A percentile compares a stretch with the other conserved stretches of the same genome.
phyloP scores from a whole-genome alignment of 106 monocot species.

The Chionographis japonica region DNA sequence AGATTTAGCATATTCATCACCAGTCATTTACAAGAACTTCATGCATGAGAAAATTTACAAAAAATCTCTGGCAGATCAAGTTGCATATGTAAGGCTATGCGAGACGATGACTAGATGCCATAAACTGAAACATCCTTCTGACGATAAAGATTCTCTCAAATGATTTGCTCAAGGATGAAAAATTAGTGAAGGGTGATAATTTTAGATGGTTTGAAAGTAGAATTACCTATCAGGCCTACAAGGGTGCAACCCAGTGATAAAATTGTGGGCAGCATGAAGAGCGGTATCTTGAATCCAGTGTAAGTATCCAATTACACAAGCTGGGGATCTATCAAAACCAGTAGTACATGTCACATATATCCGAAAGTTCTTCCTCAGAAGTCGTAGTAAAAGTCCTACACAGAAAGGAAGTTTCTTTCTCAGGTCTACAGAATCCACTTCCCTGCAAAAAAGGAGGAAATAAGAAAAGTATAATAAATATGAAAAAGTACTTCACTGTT shows the following conservation, averaged over 20 bases:
- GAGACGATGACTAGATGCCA: no score
- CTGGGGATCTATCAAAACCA: conserved; percentile 86
- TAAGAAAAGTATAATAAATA: background rate
- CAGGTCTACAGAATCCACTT: conserved; percentile 77
- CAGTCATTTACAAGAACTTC: no score
- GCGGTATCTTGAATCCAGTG: conserved; percentile 96
- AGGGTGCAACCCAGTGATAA: conserved; percentile 75
- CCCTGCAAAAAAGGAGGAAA: conserved; percentile 39
- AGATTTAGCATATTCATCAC: no score
- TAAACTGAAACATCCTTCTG: no score
- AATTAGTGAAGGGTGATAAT: no score
- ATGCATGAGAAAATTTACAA: no score
- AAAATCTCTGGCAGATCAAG: no score
- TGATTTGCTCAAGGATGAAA: no score
- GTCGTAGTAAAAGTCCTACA: conserved; percentile 77
- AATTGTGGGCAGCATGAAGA: conserved; percentile 70
- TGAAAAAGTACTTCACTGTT: background rate
- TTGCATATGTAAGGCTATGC: no score
- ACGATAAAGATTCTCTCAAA: no score
- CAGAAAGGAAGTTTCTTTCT: conserved; percentile 89
- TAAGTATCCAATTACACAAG: conserved; percentile 87
- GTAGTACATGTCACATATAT: conserved; percentile 92
- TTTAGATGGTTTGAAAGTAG: background rate
- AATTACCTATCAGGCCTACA: conserved; percentile 74
- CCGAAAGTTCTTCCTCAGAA: conserved; percentile 69